These are phyloP conservation scores for Solanum tarapatanum DNA, from an alignment of 257 asterid species.

Conservation along the genomic window DNA sequence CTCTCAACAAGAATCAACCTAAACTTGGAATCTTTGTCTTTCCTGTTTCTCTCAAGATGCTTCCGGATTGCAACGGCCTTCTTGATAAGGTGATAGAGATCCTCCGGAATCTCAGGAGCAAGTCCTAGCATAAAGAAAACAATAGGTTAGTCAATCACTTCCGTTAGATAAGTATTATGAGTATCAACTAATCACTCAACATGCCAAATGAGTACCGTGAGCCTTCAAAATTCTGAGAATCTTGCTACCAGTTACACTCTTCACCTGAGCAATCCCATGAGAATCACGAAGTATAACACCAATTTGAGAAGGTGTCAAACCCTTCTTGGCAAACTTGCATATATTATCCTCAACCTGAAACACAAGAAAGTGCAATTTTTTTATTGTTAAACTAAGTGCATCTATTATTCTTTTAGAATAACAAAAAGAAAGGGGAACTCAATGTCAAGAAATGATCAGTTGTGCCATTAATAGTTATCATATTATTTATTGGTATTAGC, in stretches of 20 bases:
- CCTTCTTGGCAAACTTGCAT: conserved; percentile 32
- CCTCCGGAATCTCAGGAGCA: background rate
- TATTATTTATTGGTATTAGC: background rate
- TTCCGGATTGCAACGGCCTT: background rate
- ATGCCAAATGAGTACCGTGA: conserved; percentile 8
- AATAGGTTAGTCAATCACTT: background rate
- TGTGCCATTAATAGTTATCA: background rate
- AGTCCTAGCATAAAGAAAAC: background rate
- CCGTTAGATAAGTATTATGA: background rate
- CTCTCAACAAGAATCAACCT: background rate
- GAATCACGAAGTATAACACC: conserved; percentile 37
- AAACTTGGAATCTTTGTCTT: background rate
- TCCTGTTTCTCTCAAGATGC: conserved; percentile 4
- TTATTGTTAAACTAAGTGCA: background rate
- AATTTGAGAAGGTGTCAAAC: conserved; percentile 29
- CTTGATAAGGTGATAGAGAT: conserved; percentile 1
- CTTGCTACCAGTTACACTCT: conserved; percentile 35
- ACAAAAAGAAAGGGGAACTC: background rate
- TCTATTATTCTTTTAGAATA: background rate
- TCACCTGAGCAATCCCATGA: conserved; percentile 33
- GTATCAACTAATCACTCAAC: background rate
- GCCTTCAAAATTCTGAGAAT: conserved; percentile 24
- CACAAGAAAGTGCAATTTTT: background rate
- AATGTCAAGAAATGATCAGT: background rate
- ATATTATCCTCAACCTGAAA: conserved; percentile 26